Percentiles rank a stretch among this genome's conserved stretches.
Evolutionary conservation across 2,329 filamentous ascomycete genomes (phyloP).

Genomic region (Talaromyces sp.): DNA sequence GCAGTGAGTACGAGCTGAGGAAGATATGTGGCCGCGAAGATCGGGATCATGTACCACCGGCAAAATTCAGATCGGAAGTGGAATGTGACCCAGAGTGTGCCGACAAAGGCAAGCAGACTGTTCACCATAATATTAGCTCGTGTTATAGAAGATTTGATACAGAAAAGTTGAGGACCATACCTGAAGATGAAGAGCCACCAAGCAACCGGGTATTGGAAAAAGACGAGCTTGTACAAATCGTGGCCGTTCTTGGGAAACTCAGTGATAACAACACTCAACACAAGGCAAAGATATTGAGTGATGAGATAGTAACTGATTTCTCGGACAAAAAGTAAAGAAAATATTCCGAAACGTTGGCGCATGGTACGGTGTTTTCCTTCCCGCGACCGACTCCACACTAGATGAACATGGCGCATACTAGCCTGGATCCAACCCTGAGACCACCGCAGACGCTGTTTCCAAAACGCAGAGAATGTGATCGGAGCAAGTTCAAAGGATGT

Average conservation of each 20-base stretch:
- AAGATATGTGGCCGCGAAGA: constrained; percentile 44
- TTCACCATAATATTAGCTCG: neutral
- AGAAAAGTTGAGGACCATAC: constrained; percentile 23
- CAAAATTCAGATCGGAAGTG: constrained; percentile 47
- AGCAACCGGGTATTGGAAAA: constrained; percentile 49
- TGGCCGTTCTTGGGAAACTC: constrained; percentile 40
- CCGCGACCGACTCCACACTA: constrained; percentile 36
- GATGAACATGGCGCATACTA: constrained; percentile 41
- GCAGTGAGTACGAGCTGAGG: constrained; percentile 45
- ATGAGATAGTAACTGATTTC: constrained; percentile 50
- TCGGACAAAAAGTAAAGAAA: constrained; percentile 46
- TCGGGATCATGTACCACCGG: constrained; percentile 37
- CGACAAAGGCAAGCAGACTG: constrained; percentile 42
- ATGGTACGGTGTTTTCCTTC: constrained; percentile 36
- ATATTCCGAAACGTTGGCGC: constrained; percentile 42
- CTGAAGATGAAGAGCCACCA: constrained; percentile 48
- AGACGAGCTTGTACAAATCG: constrained; percentile 41
- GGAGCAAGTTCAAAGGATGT: constrained; percentile 50
- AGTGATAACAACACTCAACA: constrained; percentile 45
- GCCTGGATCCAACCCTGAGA: constrained; percentile 51
- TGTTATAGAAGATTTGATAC: neutral
- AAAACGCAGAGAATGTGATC: constrained; percentile 43
- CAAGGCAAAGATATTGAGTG: constrained; percentile 48
- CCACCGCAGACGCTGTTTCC: constrained; percentile 52
- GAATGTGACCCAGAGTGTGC: constrained; percentile 47